Base-by-base conservation (phyloP, 768 basidiomycete genomes). In the Punctularia strigosozonata region DNA sequence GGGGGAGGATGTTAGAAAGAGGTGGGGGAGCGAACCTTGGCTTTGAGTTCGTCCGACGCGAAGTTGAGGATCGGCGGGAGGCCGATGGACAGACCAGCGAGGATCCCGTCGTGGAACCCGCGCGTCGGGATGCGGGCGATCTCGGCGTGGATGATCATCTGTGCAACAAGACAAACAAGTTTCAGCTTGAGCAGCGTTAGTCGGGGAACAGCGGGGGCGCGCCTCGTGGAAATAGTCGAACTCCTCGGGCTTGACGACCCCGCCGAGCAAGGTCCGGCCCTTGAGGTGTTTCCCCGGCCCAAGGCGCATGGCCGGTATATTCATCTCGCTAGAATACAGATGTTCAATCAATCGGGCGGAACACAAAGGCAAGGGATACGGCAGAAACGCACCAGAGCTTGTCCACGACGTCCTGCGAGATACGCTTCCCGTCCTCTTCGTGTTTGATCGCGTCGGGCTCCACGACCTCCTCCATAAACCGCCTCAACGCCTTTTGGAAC, bases 221-320 rank as follows among this genome's bases (percentile, higher is more conserved):
- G 80, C 82, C 66, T 88, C 92, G 51, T 95, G 82, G 69, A 98
- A 98, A 52, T 92, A 91, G 57, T 95, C 87, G 50, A 84, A 97
- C 47, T 91, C 80, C 52, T 87, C 85, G 4, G 83, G 77, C 37
- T 73, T 74, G 32, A 87, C 69, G 15, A 76, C 57, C 8, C 88
- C 89, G 20, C 75, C 81, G 60, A 90, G 76, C 2, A 95, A 60
- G 8, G 64, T 73, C 26, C 74, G 69, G 1, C 90, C 88, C 52
- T 83, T 64, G 17, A 95, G 70, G 53, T 92, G 87, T 56, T 87
- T 86, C 15, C 86, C 87, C 3, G 89, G 90, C 2, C 91, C 91
- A 38, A 91, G 68, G 4, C 90, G 75, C 89, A 95, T 92, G 5
- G 85, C 80, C 37, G 87, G 77, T 31, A 92, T 65, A 56, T 88